Percentiles rank a stretch among this genome's conserved stretches.
These are phyloP conservation scores for Magnusiomyces paraingens DNA, from an alignment of 1,139 yeast species.

Conservation along the genomic window DNA sequence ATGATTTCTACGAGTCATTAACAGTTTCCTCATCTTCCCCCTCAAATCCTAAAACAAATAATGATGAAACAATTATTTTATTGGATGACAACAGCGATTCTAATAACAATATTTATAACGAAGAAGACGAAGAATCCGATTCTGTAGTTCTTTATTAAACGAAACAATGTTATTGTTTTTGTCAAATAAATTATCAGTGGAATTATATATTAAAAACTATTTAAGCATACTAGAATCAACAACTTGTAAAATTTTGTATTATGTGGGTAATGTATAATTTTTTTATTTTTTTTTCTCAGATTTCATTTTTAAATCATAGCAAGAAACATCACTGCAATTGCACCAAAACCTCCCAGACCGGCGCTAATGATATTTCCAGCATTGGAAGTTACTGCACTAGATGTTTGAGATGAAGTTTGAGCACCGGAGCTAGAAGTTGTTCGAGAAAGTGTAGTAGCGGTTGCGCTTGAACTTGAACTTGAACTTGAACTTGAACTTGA, in stretches of 20 bases:
- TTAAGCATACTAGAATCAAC: background rate
- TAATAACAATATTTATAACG: background rate
- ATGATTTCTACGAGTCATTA: background rate
- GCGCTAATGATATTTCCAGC: background rate
- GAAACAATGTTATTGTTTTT: background rate
- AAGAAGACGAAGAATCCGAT: background rate
- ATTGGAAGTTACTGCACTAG: background rate
- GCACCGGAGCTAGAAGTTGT: no score
- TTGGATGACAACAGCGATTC: background rate
- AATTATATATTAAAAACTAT: background rate
- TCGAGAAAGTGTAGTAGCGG: no score
- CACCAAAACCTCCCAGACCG: constrained; percentile 13
- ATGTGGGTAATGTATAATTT: background rate
- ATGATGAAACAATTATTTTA: no score
- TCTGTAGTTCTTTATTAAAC: background rate
- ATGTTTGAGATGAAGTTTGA: no score
- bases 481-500: constrained; percentile 1
- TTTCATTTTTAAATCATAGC: constrained; percentile 4
- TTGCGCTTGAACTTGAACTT: background rate
- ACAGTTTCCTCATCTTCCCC: background rate
- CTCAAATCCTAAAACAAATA: no score
- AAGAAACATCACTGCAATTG: constrained; percentile 7
- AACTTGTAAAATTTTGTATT: background rate
- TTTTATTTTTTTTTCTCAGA: background rate
- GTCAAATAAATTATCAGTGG: background rate